Base-by-base conservation (phyloP, 345 rosid species). In the Citrus trifoliata region DNA sequence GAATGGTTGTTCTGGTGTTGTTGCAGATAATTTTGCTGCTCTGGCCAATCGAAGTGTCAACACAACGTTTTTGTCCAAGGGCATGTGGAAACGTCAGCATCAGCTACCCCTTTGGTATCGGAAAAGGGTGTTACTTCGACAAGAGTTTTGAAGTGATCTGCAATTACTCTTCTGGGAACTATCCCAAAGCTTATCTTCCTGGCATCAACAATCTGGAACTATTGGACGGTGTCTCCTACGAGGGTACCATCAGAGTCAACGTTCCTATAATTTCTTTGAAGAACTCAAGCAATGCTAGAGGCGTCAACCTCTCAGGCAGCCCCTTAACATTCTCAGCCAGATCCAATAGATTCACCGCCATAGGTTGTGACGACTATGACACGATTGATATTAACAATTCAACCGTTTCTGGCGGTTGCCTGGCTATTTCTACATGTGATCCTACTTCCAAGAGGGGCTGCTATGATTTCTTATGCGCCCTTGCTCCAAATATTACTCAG, bases 21-120 rank as follows among this genome's bases (percentile, higher is more conserved):
- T 61, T 61, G 33, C 32, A 61, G 32, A 10, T 61, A 14, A 61
- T 61, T n/a, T 61, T 61, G 65, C 27, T 61, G 6, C 3, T 10
- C 14, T 27, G 18, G 30, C 1, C 27, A 10, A 27, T 25, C 33
- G 27, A 61, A 25, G 65, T 13, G 16, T 46, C 65, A 25, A 0
- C 65, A 12, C 6, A 25, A 14, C 22, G 0, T 14, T 0, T 0
- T 4, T 51, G 56, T 51, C 6, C 0, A 51, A 51, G 22, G 0
- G 2, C 0, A 1, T 61, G 65, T 25, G 65, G 65, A 28, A 28
- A 10, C 0, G 1, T 25, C 65, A 10, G 6, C 19, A 25, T 60
- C 64, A 2, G 4, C 4, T 60, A 60, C 18, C 64, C 64, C 6
- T 60, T 60, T 27, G 64, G 64, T 1, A 60, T 60, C 18, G 65